Conservation (phyloP, 495 filamentous ascomycete species). For the Penicillium coffeae region DNA sequence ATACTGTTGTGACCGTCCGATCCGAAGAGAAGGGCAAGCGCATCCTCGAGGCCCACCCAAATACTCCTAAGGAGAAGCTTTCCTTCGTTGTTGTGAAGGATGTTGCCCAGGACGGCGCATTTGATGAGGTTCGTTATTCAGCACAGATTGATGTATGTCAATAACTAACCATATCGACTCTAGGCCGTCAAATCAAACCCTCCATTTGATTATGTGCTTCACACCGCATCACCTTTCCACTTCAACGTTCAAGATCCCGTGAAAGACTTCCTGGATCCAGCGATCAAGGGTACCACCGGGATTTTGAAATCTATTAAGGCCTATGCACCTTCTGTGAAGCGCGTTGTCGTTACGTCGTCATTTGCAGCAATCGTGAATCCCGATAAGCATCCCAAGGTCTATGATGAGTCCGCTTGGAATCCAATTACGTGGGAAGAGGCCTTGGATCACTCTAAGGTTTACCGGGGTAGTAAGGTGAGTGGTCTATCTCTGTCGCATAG, state of each 20-base stretch:
- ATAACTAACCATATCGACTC: not conserved
- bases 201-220: conserved; percentile 79
- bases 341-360: conserved; percentile 80
- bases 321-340: conserved; percentile 70
- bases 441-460: conserved; percentile 53
- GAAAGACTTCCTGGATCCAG: conserved; percentile 80
- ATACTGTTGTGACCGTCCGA: conserved; percentile 81
- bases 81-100: conserved; percentile 77
- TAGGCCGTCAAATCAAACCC: conserved; percentile 63
- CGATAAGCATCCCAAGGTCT: conserved; percentile 49
- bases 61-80: conserved; percentile 58
- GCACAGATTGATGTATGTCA: not conserved
- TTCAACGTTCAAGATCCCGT: conserved; percentile 65
- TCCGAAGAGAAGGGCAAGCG: conserved; percentile 71
- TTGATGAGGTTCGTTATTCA: conserved; percentile 59
- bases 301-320: conserved; percentile 74
- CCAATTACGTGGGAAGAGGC: conserved; percentile 72
- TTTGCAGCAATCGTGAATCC: conserved; percentile 71
- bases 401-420: conserved; percentile 78
- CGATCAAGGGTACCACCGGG: conserved; percentile 77
- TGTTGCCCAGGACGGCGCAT: conserved; percentile 70
- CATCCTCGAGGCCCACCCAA: conserved; percentile 65
- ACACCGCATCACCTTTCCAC: conserved; percentile 87
- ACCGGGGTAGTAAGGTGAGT: conserved; percentile 62
- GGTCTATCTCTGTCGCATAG: too few relatives aligned